Evolutionary conservation across 2,329 filamentous ascomycete genomes (phyloP), one percentile per base, ranked within the genome.

Genomic region (Nigrograna mackinnonii): DNA sequence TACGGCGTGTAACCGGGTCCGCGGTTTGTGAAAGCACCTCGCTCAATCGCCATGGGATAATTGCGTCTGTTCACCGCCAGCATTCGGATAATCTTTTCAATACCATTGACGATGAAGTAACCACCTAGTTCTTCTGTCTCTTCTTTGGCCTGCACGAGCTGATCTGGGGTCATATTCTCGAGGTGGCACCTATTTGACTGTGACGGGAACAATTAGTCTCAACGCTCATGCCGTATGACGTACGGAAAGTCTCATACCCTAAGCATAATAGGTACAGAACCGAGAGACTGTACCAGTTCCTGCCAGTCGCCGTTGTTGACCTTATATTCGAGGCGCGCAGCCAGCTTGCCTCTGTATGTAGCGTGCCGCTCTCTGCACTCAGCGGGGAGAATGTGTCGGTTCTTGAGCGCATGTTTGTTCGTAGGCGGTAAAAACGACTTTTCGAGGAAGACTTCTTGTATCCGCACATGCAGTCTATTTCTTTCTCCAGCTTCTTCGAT

Each of bases 91-190:
- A 97, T 83, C 75, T 96, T 97, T 70, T 99, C 94, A 62, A 91
- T 96, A 52, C 94, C 94, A 67, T 99, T 99, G 60, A 99, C 88
- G 59, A 99, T 84, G 64, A 97, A 99, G 69, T 97, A 99, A 33
- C 94, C 94, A 26, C 94, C 94, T 22, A 97, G 73, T 70, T 99
- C 94, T 70, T 99, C 94, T 0, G 91, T 88, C 70, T 99, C 94
- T 72, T 99, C 94, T 67, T 96, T 95, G 47, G 84, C 83, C 50
- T 87, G 79, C 21, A 97, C 90, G 13, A 99, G 79, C 59, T 87
- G 79, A 9, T 86, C 85, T 0, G 94, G 94, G 5, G 89, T 86
- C 58, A 91, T 85, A 49, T 87, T 86, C 67, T 95, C 86, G 19
- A 99, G 80, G 65, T 99, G 91, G 66, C 94, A 99, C 66, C 85